Conservation (phyloP, 108 stramenopile species). For the Stephanodiscus minutulus region DNA sequence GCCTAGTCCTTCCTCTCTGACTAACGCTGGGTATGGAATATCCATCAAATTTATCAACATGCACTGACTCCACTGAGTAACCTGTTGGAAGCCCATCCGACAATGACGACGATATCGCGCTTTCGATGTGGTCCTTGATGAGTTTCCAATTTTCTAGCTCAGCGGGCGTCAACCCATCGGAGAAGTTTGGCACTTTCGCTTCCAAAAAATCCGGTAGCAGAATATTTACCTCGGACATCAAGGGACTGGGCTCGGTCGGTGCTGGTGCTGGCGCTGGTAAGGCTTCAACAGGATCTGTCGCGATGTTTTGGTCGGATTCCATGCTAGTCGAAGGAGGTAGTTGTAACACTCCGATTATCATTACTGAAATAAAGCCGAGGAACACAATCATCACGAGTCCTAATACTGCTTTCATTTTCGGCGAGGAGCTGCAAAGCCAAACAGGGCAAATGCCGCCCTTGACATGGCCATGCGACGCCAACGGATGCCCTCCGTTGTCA, state of each 20-base stretch:
- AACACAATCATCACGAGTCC: neutral
- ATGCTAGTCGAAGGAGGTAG: neutral
- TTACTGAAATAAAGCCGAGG: conserved; percentile 15
- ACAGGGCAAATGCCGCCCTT: conserved; percentile 17
- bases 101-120: conserved; percentile 14
- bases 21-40: neutral
- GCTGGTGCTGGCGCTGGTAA: neutral
- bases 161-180: conserved; percentile 7
- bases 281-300: neutral
- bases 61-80: conserved; percentile 14
- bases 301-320: conserved; percentile 7
- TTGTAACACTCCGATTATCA: conserved; percentile 17
- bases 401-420: conserved; percentile 17
- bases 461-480: neutral
- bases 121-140: conserved; percentile 16
- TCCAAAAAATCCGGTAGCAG: conserved; percentile 24
- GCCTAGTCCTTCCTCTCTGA: neutral
- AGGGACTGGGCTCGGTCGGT: conserved; percentile 7
- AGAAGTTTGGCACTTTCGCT: conserved; percentile 15
- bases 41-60: conserved; percentile 26
- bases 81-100: conserved; percentile 19
- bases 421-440: conserved; percentile 23
- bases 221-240: conserved; percentile 12
- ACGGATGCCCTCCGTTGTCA: neutral
- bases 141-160: conserved; percentile 14